Evolutionary conservation across 169 alveolate species (phyloP).

Genomic region (Plasmodium vinckei): DNA sequence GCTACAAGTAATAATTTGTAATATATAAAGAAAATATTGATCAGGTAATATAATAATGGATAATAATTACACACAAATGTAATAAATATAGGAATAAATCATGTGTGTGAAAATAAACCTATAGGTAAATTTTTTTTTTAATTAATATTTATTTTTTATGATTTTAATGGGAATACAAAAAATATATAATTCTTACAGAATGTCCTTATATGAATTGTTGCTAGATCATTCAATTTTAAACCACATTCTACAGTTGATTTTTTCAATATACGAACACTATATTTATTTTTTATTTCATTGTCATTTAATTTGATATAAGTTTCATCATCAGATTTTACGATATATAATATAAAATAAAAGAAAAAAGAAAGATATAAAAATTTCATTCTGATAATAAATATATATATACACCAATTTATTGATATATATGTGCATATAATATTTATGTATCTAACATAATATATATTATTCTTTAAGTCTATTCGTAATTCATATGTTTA

Average conservation of each 20-base stretch:
- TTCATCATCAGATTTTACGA: slow-evolving; percentile 34
- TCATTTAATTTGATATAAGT: slow-evolving; percentile 16
- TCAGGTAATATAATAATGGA: not conserved
- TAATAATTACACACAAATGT: not conserved
- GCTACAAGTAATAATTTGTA: slow-evolving; percentile 12
- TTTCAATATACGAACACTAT: slow-evolving; percentile 62
- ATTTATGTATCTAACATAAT: not conserved
- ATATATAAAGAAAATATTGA: not conserved
- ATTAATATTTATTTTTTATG: too few species aligned
- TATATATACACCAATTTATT: too few species aligned
- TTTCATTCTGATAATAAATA: slow-evolving; percentile 11
- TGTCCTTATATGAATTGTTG: slow-evolving; percentile 67
- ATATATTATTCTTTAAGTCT: too few species aligned
- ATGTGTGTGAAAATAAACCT: slow-evolving; percentile 1
- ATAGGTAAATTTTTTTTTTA: not conserved
- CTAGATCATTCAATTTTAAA: slow-evolving; percentile 36
- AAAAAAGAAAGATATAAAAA: slow-evolving; percentile 14
- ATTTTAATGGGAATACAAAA: too few species aligned
- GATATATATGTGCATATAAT: not conserved
- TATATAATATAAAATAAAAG: slow-evolving; percentile 14
- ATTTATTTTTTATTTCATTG: slow-evolving; percentile 47
- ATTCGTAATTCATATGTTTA: too few species aligned
- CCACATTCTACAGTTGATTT: slow-evolving; percentile 45
- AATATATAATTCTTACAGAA: slow-evolving; percentile 26
- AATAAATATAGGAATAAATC: not conserved